These are phyloP conservation scores for Penicillium sp. DNA, from an alignment of 2,329 filamentous ascomycete genomes.

Conservation along the genomic window DNA sequence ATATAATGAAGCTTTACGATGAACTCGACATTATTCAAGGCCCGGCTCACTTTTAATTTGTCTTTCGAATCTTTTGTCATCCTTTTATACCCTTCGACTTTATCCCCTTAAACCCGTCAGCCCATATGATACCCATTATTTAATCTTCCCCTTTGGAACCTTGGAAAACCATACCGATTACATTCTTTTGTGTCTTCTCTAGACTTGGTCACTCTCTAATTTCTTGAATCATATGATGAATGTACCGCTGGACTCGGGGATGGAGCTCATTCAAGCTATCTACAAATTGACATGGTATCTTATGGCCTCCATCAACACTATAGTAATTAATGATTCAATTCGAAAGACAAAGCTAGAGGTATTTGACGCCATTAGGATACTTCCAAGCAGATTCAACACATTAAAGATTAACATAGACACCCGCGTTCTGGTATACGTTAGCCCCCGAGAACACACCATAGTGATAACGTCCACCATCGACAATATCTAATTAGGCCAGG, in stretches of 20 bases:
- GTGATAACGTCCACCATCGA: not conserved
- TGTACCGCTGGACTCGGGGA: not conserved
- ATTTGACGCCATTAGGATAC: not conserved
- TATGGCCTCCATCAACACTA: not conserved
- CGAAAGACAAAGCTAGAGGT: not conserved
- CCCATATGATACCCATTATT: constrained; percentile 3
- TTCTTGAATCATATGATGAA: not conserved
- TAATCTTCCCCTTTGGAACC: not conserved
- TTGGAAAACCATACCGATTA: not conserved
- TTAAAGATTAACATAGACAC: constrained; percentile 1
- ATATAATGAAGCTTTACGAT: not conserved
- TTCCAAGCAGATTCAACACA: not conserved
- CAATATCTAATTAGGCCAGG: not conserved
- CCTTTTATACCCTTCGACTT: not conserved
- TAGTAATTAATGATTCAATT: not conserved
- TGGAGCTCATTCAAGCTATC: not conserved
- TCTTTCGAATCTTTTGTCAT: not conserved
- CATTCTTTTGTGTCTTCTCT: too few relatives aligned
- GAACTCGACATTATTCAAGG: not conserved
- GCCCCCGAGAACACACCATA: not conserved
- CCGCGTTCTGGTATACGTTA: not conserved
- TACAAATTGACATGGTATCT: not conserved
- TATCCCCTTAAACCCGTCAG: not conserved
- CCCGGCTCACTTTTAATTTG: not conserved
- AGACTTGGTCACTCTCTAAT: not conserved